phyloP scores from a whole-genome alignment of 108 stramenopile genomes.

The Pseudonitzschia multiseries region DNA sequence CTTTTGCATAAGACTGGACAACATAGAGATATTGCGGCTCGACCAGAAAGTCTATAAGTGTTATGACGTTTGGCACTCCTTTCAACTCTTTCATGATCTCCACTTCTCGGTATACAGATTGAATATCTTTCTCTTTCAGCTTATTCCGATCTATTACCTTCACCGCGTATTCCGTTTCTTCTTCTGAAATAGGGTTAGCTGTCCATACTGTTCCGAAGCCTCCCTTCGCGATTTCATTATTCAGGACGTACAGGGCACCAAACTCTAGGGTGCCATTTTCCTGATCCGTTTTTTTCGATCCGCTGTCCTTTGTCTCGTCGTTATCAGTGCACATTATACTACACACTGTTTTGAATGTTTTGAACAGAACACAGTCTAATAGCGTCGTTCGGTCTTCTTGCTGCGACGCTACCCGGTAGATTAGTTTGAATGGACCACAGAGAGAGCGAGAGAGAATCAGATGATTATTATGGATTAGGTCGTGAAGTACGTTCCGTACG shows the following conservation, averaged over 20 bases:
- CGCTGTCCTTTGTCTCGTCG: neutral
- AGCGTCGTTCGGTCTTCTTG: too few species aligned
- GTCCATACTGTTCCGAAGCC: constrained; percentile 91
- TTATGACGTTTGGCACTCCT: constrained; percentile 62
- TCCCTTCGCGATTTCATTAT: constrained; percentile 91
- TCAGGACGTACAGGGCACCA: constrained; percentile 13
- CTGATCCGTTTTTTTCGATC: neutral
- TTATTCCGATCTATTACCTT: constrained; percentile 44
- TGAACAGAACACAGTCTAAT: too few species aligned
- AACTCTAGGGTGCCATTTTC: neutral
- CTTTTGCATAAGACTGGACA: constrained; percentile 76
- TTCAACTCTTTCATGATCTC: constrained; percentile 43
- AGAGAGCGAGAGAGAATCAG: too few species aligned
- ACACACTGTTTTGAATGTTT: too few species aligned
- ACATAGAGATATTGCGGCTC: constrained; percentile 66
- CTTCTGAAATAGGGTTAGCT: constrained; percentile 19
- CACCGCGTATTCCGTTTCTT: constrained; percentile 33
- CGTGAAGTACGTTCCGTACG: too few species aligned
- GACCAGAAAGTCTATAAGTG: constrained; percentile 78
- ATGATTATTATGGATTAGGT: too few species aligned
- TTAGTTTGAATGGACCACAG: too few species aligned
- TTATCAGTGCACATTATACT: neutral
- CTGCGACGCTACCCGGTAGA: too few species aligned
- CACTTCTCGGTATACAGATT: constrained; percentile 64
- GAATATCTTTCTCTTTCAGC: constrained; percentile 45